phyloP scores from a whole-genome alignment of 148 eudicot species.

The Vaccinium darrowii region DNA sequence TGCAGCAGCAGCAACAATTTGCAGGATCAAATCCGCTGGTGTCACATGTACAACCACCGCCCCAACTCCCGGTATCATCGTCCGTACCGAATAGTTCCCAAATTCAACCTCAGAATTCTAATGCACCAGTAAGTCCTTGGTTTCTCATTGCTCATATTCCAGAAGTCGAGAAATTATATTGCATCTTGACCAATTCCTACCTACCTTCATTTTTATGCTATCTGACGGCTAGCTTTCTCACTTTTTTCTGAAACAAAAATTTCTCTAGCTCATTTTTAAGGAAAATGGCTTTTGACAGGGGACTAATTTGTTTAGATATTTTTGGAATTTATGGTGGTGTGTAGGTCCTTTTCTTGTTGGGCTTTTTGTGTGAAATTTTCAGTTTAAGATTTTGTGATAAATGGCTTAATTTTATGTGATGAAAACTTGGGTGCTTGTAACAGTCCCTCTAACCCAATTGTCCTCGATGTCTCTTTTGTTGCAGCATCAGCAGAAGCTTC shows the following conservation, averaged over 20 bases:
- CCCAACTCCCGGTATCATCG: constrained; percentile 58
- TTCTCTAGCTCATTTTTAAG: not conserved
- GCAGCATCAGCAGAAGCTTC: constrained; percentile 66
- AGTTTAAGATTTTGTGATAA: not conserved
- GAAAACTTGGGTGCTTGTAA: constrained; percentile 14
- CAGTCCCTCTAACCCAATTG: constrained; percentile 41
- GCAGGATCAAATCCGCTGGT: constrained; percentile 56
- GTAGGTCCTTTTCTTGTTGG: not conserved
- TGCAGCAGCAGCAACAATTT: constrained; percentile 49
- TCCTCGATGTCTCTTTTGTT: constrained; percentile 45
- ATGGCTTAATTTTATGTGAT: not conserved
- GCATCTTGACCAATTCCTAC: not conserved
- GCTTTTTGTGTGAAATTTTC: not conserved
- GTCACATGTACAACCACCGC: constrained; percentile 53
- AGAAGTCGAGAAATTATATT: not conserved
- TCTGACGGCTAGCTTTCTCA: not conserved
- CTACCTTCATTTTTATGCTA: not conserved
- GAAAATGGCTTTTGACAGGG: not conserved
- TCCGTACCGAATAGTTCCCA: constrained; percentile 56
- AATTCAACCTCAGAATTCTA: constrained; percentile 47
- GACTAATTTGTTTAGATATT: not conserved
- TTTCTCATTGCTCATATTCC: not conserved
- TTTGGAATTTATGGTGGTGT: not conserved
- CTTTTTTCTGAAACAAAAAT: not conserved
- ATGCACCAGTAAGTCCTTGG: constrained; percentile 32